A percentile compares a stretch with the other conserved stretches of the same genome.
These are phyloP conservation scores for Pseudogymnoascus sp. DNA, from an alignment of 2,329 filamentous ascomycete species.

Conservation along the genomic window DNA sequence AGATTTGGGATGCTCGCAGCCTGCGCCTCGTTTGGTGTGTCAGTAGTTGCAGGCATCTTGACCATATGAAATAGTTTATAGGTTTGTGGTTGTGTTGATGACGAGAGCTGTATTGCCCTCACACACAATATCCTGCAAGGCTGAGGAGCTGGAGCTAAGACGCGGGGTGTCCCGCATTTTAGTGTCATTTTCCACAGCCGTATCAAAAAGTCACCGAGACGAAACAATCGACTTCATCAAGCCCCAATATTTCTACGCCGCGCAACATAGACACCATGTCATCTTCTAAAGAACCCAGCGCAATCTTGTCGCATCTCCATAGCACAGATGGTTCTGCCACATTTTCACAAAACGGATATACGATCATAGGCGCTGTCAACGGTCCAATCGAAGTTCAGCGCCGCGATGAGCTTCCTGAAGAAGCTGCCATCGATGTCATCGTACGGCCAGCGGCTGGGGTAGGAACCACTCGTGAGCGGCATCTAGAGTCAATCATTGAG, in stretches of 20 bases:
- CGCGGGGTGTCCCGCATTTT: slow-evolving; percentile 12
- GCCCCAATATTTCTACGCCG: neutral
- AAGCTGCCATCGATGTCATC: slow-evolving; percentile 83
- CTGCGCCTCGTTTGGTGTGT: slow-evolving; percentile 10
- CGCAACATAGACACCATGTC: slow-evolving; percentile 34
- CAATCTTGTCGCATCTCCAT: slow-evolving; percentile 49
- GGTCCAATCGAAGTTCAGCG: slow-evolving; percentile 86
- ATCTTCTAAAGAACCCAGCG: slow-evolving; percentile 38
- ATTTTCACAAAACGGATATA: slow-evolving; percentile 69
- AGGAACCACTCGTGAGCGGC: slow-evolving; percentile 70
- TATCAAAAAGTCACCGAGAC: slow-evolving; percentile 8
- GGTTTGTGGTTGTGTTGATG: slow-evolving; percentile 14
- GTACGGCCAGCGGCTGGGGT: slow-evolving; percentile 80
- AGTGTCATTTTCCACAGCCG: slow-evolving; percentile 8
- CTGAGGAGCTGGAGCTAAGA: slow-evolving; percentile 7
- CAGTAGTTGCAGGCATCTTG: slow-evolving; percentile 24
- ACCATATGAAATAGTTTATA: neutral
- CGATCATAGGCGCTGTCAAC: slow-evolving; percentile 79
- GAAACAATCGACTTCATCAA: slow-evolving; percentile 2
- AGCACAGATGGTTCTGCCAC: slow-evolving; percentile 75
- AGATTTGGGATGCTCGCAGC: slow-evolving; percentile 38
- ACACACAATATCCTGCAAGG: neutral
- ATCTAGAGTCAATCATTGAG: slow-evolving; percentile 72
- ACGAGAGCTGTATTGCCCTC: neutral
- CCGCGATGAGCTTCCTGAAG: slow-evolving; percentile 84